Base-by-base conservation (phyloP, 495 filamentous ascomycete genomes). In the Saxophila tyrrhenica region DNA sequence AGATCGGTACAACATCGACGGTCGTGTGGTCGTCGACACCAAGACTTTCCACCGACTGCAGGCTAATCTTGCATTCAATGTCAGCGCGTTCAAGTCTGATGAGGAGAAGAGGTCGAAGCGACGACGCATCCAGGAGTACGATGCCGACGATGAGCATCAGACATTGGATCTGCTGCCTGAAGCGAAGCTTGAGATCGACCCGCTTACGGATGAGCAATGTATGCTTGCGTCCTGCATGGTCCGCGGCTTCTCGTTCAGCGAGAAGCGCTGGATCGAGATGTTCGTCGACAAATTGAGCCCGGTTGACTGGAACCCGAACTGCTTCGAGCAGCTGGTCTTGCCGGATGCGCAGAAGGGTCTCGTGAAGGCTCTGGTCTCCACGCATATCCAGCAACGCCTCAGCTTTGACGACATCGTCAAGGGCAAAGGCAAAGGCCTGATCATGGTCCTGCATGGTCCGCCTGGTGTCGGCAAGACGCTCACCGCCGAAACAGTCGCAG, bases 361-460 rank as follows among this genome's bases (percentile, higher is more conserved):
- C 2, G 52, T 62, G 1, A 60, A 52, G 32, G 55, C 56, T 3
- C 54, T 61, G 1, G 58, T 61, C 0, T 22, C 54, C 9, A 57
- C 54, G 8, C 51, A 49, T 19, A 38, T 57, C 17, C 23, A 57
- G 42, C 42, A 57, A 19, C 32, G 49, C 22, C 11, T 57, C 2
- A 44, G 44, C 32, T 55, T 54, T 22, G 56, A 58, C n/a, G 58
- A 61, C 42, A 57, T 62, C 29, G 56, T 57, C 2, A 39, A 44
- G 17, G 59, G 59, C 52, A 62, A 62, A 50, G 59, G 59, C 39
- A 59, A 56, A 42, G 60, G 60, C 25, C 39, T 62, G 15, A 54
- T 60, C 39, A 48, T 62, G 32, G 38, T 62, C 0, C 45, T 62
- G 2, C 52, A 62, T 25, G 59, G 59, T 11, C 39, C 51, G 17